Evolutionary conservation across 768 basidiomycete genomes (phyloP), one percentile per base, ranked within the genome.

Genomic region (Russula lepida): DNA sequence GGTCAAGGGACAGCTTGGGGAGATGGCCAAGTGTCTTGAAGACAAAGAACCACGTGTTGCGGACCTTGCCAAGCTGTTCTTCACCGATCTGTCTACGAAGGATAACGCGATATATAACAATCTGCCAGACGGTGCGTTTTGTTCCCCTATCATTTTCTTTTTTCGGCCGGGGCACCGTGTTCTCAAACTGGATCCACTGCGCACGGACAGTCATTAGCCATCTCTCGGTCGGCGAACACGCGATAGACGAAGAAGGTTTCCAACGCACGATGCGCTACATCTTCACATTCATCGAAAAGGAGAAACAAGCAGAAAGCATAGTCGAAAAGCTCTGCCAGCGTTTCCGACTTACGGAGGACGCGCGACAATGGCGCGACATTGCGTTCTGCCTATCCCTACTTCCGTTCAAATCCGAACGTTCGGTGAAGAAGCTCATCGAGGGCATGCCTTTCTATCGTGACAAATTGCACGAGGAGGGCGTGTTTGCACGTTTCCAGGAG

Each of bases 71-170:
- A 95, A 94, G 73, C 71, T 99, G 53, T 99, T 99, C 84, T 99
- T 99, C 78, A 89, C 84, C 23, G 95, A 98, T 70, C 75, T 99
- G 55, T 88, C 92, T 35, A 94, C 92, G 28, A 99, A 98, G 75
- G 97, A 98, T 68, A 99, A 99, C 71, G 97, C 95, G 7, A 95
- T 99, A 59, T 98, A 98, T 71, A 98, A 98, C 74, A 99, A 99
- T 72, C 74, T 99, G 68, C 97, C 95, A 2, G 97, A 99, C 74
- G 89, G 91, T 90, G 68, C 35, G 84, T 61, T 59, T n/a, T n/a
- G n/a, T n/a, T 1, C 12, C 23, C 2, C 21, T 15, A 6, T 5
- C 12, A 13, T 44, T 25, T 43, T n/a, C n/a, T n/a, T n/a, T n/a
- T n/a, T n/a, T n/a, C n/a, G n/a, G n/a, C n/a, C n/a, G n/a, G n/a